A percentile compares a stretch with the other conserved stretches of the same genome.
phyloP scores from a whole-genome alignment of 2,329 filamentous ascomycete genomes.

The Verticillium dahliae region DNA sequence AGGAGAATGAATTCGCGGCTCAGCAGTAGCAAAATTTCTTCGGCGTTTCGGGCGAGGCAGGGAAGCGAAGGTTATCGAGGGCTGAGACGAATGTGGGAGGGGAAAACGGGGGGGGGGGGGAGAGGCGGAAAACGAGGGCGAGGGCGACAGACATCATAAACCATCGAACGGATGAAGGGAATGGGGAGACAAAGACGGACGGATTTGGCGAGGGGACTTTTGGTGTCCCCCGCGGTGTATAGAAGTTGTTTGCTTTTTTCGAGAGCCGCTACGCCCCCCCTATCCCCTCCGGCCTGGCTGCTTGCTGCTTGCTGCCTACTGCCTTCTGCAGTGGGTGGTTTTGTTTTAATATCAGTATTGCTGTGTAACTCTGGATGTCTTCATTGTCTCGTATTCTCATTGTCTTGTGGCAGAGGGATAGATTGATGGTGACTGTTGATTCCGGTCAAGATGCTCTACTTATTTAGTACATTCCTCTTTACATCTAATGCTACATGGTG shows the following conservation, averaged over 20 bases:
- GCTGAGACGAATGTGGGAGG: no score
- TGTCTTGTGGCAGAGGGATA: not conserved
- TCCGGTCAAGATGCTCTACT: not conserved
- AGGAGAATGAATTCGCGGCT: no score
- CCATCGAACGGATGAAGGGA: not conserved
- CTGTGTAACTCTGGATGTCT: not conserved
- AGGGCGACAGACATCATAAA: not conserved
- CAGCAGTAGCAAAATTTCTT: no score
- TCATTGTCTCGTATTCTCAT: not conserved
- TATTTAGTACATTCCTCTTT: not conserved
- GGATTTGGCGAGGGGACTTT: not conserved
- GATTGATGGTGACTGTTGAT: not conserved
- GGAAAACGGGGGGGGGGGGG: no score
- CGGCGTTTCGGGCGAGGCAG: no score
- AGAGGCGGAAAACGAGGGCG: not conserved
- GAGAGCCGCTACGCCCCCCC: not conserved
- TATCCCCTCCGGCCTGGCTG: no score
- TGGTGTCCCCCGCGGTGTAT: not conserved
- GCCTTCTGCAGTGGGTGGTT: not conserved
- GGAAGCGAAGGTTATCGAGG: no score
- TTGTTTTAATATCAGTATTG: not conserved
- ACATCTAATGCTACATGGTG: not conserved
- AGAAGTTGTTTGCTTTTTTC: not conserved
- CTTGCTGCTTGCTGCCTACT: not conserved
- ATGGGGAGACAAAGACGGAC: not conserved